phyloP scores from a whole-genome alignment of 139 green algal genomes.

The Chlamydomonas applanata region DNA sequence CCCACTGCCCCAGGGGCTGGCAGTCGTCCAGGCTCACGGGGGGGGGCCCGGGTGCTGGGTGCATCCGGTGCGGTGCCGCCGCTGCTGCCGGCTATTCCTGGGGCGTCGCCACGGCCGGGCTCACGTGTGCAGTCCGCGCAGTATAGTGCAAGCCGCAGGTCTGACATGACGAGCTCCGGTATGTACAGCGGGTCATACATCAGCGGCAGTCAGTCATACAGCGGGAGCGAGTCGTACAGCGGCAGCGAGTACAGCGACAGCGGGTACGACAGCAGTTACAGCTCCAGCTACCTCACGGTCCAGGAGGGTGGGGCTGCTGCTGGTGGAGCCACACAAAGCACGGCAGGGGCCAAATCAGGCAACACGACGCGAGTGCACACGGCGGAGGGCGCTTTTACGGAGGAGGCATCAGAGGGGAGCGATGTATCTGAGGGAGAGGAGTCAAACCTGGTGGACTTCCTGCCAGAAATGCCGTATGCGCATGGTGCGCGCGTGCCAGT shows the following conservation, averaged over 20 bases:
- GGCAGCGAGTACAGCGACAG: background rate
- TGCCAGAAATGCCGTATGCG: conserved; percentile 17
- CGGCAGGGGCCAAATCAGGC: background rate
- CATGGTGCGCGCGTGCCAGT: background rate
- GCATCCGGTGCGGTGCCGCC: no score
- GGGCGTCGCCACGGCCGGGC: no score
- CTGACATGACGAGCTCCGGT: background rate
- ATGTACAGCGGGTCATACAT: background rate
- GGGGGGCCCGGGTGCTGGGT: no score
- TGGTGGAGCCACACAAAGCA: background rate
- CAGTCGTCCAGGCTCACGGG: no score
- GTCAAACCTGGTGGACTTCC: background rate
- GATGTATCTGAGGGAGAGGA: background rate
- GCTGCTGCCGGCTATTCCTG: no score
- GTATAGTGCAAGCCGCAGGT: conserved; percentile 1
- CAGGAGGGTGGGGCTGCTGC: background rate
- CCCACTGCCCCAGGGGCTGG: no score
- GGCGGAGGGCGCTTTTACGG: background rate
- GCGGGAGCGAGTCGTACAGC: background rate
- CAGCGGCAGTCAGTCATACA: background rate
- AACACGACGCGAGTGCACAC: background rate
- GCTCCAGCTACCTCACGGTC: no score
- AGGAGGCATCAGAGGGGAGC: background rate
- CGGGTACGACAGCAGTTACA: conserved; percentile 1
- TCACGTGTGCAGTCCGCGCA: background rate